A percentile compares a stretch with the other conserved stretches of the same genome.
Evolutionary conservation across 306 rosid genomes (phyloP).

Genomic region (Trichosanthes cucumerina): DNA sequence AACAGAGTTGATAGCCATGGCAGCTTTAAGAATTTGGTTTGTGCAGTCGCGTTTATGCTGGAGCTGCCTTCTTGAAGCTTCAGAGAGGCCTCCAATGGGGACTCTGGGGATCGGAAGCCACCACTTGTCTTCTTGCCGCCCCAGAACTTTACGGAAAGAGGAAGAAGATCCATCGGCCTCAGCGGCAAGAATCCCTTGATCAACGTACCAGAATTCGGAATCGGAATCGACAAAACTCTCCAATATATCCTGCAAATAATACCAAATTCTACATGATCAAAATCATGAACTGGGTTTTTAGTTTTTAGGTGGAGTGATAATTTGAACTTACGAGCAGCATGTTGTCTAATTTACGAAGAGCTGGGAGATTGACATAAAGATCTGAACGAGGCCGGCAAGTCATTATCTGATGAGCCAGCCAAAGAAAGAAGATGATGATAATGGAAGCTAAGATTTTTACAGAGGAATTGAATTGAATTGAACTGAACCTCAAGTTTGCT

Average conservation of each 20-base stretch:
- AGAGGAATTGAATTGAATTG: not conserved
- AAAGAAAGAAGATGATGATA: not conserved
- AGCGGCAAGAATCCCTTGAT: conserved; percentile 28
- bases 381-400: conserved; percentile 4
- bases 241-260: conserved; percentile 36
- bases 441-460: not conserved
- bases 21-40: conserved; percentile 86
- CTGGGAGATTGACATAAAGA: conserved; percentile 8
- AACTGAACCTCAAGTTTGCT: conserved; percentile 78
- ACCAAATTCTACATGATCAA: not conserved
- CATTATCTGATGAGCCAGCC: conserved; percentile 7
- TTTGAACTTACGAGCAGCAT: conserved; percentile 13
- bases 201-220: conserved; percentile 50
- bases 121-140: conserved; percentile 79
- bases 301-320: not conserved
- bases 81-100: conserved; percentile 49
- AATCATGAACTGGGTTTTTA: not conserved
- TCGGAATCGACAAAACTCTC: conserved; percentile 48
- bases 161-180: not conserved
- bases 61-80: conserved; percentile 61
- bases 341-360: conserved; percentile 1
- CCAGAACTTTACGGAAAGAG: not conserved
- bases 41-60: conserved; percentile 61
- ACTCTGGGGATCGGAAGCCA: conserved; percentile 92
- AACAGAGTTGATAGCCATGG: conserved; percentile 77